A percentile compares a stretch with the other conserved stretches of the same genome.
Evolutionary conservation across 2,329 filamentous ascomycete genomes (phyloP).

Genomic region (Magnaporthales sp.): DNA sequence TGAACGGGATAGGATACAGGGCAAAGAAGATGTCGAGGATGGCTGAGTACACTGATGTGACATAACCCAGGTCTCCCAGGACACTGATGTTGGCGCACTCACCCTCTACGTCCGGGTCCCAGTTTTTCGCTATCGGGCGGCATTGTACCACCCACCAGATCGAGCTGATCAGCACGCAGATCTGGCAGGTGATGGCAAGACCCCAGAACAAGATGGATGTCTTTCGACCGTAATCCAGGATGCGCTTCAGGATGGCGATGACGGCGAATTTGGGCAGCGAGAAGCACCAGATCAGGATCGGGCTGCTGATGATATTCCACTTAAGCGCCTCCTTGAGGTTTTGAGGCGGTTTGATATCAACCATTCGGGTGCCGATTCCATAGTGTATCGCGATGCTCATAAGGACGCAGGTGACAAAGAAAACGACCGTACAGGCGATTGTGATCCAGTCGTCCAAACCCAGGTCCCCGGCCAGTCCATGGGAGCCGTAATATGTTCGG

Average conservation of each 20-base stretch:
- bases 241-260: constrained; percentile 21
- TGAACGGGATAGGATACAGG: constrained; percentile 20
- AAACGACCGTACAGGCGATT: constrained; percentile 17
- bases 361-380: constrained; percentile 19
- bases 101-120: constrained; percentile 17
- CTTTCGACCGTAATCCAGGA: constrained; percentile 19
- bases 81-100: constrained; percentile 15
- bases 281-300: constrained; percentile 23
- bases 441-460: constrained; percentile 23
- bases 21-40: constrained; percentile 23
- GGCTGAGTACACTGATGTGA: constrained; percentile 20
- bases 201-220: constrained; percentile 21
- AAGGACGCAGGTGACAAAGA: constrained; percentile 19
- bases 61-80: constrained; percentile 17
- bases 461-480: constrained; percentile 12
- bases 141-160: constrained; percentile 23
- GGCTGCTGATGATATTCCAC: constrained; percentile 21
- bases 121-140: constrained; percentile 16
- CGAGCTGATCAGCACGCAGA: constrained; percentile 18
- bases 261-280: constrained; percentile 25
- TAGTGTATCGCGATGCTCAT: constrained; percentile 17
- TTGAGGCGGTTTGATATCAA: constrained; percentile 9
- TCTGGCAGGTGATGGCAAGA: constrained; percentile 21
- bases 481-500: constrained; percentile 12
- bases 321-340: constrained; percentile 15